phyloP scores from a whole-genome alignment of 768 basidiomycete species.

The Suillus lakei region DNA sequence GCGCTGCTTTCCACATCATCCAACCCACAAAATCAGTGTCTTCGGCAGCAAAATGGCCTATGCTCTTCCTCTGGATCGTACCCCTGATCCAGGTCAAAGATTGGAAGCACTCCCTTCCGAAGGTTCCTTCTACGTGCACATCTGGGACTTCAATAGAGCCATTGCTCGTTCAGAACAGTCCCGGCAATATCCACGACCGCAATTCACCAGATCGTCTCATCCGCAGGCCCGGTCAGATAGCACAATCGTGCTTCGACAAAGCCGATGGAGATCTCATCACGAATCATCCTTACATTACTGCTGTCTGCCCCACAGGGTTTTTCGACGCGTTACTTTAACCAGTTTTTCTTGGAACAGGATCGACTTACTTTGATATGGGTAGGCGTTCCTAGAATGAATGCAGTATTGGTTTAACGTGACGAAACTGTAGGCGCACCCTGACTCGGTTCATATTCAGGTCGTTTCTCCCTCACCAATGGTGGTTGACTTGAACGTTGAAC shows the following conservation, averaged over 20 bases:
- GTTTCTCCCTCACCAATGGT: not conserved
- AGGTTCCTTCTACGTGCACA: not conserved
- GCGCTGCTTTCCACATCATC: slow-evolving; percentile 3
- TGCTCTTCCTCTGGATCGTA: not conserved
- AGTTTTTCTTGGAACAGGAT: not conserved
- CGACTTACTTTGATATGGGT: not conserved
- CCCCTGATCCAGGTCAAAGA: not conserved
- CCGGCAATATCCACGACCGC: not conserved
- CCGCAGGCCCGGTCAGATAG: not conserved
- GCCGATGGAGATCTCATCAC: not conserved
- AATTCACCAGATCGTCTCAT: not conserved
- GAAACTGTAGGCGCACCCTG: not conserved
- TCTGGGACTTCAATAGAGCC: not conserved
- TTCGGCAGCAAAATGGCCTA: slow-evolving; percentile 3
- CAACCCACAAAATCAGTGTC: slow-evolving; percentile 1
- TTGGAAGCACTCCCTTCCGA: not conserved
- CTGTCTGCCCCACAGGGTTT: not conserved
- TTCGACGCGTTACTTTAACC: not conserved
- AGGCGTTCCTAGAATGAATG: not conserved
- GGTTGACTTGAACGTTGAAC: not conserved
- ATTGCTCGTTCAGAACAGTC: not conserved
- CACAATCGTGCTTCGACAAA: no score
- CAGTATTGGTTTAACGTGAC: not conserved
- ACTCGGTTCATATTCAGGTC: not conserved
- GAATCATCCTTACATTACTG: not conserved